Conservation (phyloP, 768 basidiomycete species). For the Kockovaella imperatae region DNA sequence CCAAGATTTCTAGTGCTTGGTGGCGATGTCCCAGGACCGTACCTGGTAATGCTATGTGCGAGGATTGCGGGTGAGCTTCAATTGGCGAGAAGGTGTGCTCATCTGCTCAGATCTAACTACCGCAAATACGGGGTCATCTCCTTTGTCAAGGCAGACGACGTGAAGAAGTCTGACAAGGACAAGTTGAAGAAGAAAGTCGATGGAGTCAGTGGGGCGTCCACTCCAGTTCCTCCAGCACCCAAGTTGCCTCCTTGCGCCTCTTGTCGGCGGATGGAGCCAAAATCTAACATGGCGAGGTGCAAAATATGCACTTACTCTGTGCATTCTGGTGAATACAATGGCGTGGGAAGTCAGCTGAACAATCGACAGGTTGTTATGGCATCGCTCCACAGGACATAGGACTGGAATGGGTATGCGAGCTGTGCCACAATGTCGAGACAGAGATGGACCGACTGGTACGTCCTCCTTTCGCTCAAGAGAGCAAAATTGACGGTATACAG, state of each 20-base stretch:
- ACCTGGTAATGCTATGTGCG: constrained; percentile 69
- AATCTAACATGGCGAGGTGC: constrained; percentile 73
- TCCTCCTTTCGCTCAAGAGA: constrained; percentile 6
- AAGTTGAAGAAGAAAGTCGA: constrained; percentile 52
- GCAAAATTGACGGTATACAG: constrained; percentile 46
- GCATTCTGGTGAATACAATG: constrained; percentile 59
- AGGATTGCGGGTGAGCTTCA: constrained; percentile 58
- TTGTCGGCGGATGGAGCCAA: constrained; percentile 66
- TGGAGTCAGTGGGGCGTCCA: constrained; percentile 59
- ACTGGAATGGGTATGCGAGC: constrained; percentile 76
- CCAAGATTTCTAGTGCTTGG: constrained; percentile 70
- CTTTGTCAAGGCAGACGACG: constrained; percentile 40
- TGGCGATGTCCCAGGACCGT: constrained; percentile 89
- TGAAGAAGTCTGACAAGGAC: constrained; percentile 51
- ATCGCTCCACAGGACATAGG: constrained; percentile 53
- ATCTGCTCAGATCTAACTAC: constrained; percentile 56
- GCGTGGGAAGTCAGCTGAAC: neutral
- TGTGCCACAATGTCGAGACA: constrained; percentile 75
- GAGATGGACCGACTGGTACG: constrained; percentile 73
- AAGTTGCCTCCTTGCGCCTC: constrained; percentile 55
- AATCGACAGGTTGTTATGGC: constrained; percentile 57
- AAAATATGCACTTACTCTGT: constrained; percentile 67
- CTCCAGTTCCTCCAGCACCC: constrained; percentile 46
- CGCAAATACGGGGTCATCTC: constrained; percentile 80
- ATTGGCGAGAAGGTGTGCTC: neutral